A percentile compares a stretch with the other conserved stretches of the same genome.
Evolutionary conservation across 768 basidiomycete species (phyloP).

Genomic region (Tulasnella sp.): DNA sequence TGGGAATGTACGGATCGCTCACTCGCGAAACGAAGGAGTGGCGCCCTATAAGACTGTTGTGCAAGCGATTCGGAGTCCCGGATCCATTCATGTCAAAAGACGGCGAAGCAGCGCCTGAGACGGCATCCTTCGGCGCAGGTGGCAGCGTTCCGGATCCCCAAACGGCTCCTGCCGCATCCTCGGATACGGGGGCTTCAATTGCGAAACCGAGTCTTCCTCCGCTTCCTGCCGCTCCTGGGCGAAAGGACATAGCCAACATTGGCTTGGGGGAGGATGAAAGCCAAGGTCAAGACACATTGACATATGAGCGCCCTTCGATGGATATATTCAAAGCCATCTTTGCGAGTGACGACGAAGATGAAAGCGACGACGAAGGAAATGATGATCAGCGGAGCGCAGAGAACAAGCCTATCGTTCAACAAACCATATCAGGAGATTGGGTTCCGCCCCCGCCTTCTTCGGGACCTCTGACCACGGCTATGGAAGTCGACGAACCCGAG

Average conservation of each 20-base stretch:
- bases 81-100: conserved; percentile 41
- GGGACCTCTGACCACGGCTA: conserved; percentile 13
- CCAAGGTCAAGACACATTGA: conserved; percentile 79
- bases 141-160: background rate
- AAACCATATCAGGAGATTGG: background rate
- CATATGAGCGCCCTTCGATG: conserved; percentile 77
- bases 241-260: conserved; percentile 57
- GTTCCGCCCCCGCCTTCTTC: conserved; percentile 6
- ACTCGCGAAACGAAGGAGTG: conserved; percentile 67
- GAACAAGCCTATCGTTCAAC: conserved; percentile 3
- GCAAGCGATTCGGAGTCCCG: conserved; percentile 87
- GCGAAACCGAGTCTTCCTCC: background rate
- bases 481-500: background rate
- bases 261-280: conserved; percentile 87
- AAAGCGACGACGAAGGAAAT: conserved; percentile 50
- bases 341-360: conserved; percentile 85
- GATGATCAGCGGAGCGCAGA: background rate
- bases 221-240: background rate
- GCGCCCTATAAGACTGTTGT: conserved; percentile 75
- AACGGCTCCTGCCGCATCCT: background rate
- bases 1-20: conserved; percentile 84
- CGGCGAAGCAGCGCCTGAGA: conserved; percentile 18
- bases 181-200: background rate
- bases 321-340: conserved; percentile 98
- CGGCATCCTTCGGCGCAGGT: background rate